phyloP scores from a whole-genome alignment of 345 rosid species.

The Brassica carinata region DNA sequence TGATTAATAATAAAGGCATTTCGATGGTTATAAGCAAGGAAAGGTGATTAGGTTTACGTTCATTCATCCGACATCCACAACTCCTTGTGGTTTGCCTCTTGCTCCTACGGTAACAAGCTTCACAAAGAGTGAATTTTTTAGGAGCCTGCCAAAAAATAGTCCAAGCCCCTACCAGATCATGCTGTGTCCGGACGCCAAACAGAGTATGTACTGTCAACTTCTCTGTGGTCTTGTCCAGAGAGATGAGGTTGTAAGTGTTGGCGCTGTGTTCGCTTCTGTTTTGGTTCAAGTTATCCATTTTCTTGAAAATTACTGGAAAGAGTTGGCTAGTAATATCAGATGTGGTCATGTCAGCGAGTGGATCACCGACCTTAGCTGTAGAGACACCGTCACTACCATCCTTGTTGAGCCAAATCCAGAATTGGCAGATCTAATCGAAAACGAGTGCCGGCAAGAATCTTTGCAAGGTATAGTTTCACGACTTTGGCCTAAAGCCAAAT shows the following conservation, averaged over 20 bases:
- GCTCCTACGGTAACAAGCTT: background rate
- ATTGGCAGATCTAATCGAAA: background rate
- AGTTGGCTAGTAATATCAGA: background rate
- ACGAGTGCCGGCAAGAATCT: background rate
- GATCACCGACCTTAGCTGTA: background rate
- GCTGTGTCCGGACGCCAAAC: background rate
- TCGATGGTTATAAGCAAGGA: background rate
- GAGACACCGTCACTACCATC: background rate
- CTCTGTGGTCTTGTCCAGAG: background rate
- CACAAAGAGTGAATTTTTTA: background rate
- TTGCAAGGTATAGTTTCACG: background rate
- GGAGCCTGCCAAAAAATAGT: background rate
- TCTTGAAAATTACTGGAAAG: background rate
- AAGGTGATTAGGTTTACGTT: background rate
- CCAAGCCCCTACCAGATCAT: background rate
- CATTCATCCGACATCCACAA: background rate
- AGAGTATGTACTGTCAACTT: slow-evolving; percentile 4
- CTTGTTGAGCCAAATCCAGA: background rate
- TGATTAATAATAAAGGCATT: background rate
- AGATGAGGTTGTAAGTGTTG: background rate
- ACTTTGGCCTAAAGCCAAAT: slow-evolving; percentile 1
- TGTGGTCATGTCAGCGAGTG: background rate
- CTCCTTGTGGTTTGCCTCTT: slow-evolving; percentile 8
- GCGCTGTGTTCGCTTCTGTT: background rate
- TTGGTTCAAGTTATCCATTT: background rate